phyloP scores from a whole-genome alignment of 2,329 filamentous ascomycete species.

The Amauroascus niger region DNA sequence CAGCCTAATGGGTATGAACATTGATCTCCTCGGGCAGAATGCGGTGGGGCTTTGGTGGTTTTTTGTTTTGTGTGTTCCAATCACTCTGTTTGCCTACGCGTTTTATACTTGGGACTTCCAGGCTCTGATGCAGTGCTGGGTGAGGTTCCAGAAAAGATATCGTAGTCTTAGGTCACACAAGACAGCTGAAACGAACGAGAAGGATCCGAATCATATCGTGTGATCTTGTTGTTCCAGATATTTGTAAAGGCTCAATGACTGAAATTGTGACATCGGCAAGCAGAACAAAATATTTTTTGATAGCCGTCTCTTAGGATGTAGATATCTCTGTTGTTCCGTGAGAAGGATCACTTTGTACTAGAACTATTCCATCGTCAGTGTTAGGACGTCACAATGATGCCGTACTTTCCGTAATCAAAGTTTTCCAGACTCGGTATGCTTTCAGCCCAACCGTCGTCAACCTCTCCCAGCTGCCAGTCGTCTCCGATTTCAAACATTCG shows the following conservation, averaged over 20 bases:
- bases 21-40: slow-evolving; percentile 11
- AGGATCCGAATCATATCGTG: slow-evolving; percentile 10
- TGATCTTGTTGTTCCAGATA: slow-evolving; percentile 7
- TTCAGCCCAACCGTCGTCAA: slow-evolving; percentile 35
- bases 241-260: no score
- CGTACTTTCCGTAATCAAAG: slow-evolving; percentile 34
- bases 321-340: no score
- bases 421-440: slow-evolving; percentile 29
- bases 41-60: slow-evolving; percentile 7
- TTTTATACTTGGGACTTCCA: slow-evolving; percentile 2
- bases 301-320: no score
- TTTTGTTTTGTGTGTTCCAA: slow-evolving; percentile 11
- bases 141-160: slow-evolving; percentile 11
- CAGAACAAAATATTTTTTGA: no score
- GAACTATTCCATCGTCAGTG: no score
- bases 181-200: slow-evolving; percentile 2
- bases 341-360: neutral
- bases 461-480: slow-evolving; percentile 27
- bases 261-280: no score
- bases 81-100: slow-evolving; percentile 3
- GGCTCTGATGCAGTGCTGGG: slow-evolving; percentile 4
- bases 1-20: slow-evolving; percentile 7
- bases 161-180: neutral
- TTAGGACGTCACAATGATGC: slow-evolving; percentile 19
- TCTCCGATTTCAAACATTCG: slow-evolving; percentile 17